A percentile compares a stretch with the other conserved stretches of the same genome.
Conservation (phyloP, 2,329 filamentous ascomycete genomes). For the Talaromyces pinophilus region DNA sequence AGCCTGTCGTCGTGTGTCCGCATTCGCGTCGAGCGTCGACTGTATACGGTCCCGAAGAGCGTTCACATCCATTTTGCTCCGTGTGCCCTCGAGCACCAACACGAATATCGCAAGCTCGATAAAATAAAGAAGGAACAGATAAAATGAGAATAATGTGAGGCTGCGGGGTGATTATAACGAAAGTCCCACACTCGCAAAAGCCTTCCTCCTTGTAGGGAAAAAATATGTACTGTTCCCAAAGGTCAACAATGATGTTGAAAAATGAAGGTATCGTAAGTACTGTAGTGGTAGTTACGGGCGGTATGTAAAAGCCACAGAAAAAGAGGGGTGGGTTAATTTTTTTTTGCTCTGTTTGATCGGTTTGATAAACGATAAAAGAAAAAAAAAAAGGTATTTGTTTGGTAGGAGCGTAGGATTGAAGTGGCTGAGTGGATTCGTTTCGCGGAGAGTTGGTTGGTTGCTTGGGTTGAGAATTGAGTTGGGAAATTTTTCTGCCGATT, state of each 20-base stretch:
- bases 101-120: conserved; percentile 18
- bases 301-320: not conserved
- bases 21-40: conserved; percentile 64
- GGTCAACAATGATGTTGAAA: not conserved
- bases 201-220: not conserved
- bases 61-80: conserved; percentile 57
- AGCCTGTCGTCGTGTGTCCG: conserved; percentile 62
- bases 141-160: not conserved
- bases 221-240: not conserved
- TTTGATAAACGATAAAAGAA: conserved; percentile 25
- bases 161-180: not conserved
- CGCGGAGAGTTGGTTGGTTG: conserved; percentile 3
- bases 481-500: conserved; percentile 8
- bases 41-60: conserved; percentile 64
- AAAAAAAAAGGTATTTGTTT: not conserved
- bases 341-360: conserved; percentile 12
- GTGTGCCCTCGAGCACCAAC: conserved; percentile 36
- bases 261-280: conserved; percentile 1
- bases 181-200: conserved; percentile 1
- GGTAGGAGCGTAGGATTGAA: not conserved
- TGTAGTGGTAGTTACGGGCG: not conserved
- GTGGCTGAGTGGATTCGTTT: conserved; percentile 20
- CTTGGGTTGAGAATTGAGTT: not conserved
- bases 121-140: not conserved
- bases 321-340: not conserved